Evolutionary conservation across 306 rosid genomes (phyloP).

Genomic region (Rosa chinensis): DNA sequence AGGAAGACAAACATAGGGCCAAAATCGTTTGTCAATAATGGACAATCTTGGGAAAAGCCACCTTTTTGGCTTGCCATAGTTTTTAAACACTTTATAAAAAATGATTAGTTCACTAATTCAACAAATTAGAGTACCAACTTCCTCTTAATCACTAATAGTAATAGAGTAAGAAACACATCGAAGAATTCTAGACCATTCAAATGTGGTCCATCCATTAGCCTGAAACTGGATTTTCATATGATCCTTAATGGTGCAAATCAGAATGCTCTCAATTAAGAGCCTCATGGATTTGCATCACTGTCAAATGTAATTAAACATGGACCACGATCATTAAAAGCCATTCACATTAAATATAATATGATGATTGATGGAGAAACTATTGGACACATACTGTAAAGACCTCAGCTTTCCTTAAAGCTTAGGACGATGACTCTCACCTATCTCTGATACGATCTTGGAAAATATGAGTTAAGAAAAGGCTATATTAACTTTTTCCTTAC

Average conservation of each 20-base stretch:
- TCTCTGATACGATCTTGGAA: background rate
- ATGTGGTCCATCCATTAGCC: conserved; percentile 41
- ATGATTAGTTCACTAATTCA: background rate
- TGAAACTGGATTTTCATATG: background rate
- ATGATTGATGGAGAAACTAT: background rate
- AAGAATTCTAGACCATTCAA: conserved; percentile 18
- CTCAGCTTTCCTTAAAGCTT: background rate
- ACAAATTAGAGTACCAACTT: background rate
- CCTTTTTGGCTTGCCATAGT: background rate
- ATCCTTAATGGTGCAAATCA: conserved; percentile 8
- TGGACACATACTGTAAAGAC: background rate
- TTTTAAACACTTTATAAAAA: background rate
- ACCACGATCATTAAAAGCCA: conserved; percentile 5
- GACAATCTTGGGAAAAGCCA: background rate
- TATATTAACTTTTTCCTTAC: background rate
- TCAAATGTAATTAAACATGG: conserved; percentile 10
- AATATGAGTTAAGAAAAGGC: background rate
- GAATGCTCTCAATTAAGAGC: conserved; percentile 10
- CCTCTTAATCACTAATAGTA: background rate
- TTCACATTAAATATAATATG: background rate
- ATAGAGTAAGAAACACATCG: background rate
- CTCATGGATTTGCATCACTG: background rate
- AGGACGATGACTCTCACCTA: conserved; percentile 7
- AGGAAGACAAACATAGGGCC: background rate
- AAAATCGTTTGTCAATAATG: background rate